phyloP scores from a whole-genome alignment of 2,329 filamentous ascomycete genomes.

The Colletotrichum liaoningense region DNA sequence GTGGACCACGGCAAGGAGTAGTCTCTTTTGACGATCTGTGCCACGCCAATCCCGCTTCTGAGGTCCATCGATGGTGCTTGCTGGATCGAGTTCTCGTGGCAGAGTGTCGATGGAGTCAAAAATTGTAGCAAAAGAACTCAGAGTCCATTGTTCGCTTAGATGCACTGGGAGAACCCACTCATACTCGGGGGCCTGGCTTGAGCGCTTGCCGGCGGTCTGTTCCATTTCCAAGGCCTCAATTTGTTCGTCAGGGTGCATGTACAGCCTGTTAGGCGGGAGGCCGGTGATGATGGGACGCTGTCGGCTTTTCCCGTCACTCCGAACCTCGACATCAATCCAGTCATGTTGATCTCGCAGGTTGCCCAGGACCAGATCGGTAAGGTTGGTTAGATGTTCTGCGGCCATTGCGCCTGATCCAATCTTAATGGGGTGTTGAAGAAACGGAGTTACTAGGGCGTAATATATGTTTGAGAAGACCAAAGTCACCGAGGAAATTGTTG shows the following conservation, averaged over 20 bases:
- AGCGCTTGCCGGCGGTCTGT: slow-evolving; percentile 56
- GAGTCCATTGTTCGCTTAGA: slow-evolving; percentile 77
- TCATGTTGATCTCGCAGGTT: slow-evolving; percentile 82
- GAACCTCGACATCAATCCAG: slow-evolving; percentile 72
- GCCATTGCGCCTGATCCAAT: background rate
- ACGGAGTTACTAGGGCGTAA: background rate
- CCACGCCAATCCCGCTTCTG: slow-evolving; percentile 56
- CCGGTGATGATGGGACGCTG: slow-evolving; percentile 77
- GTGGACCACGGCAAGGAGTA: slow-evolving; percentile 80
- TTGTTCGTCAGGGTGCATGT: slow-evolving; percentile 86
- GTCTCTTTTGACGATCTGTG: slow-evolving; percentile 68
- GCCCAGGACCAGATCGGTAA: slow-evolving; percentile 66
- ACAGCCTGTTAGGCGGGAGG: slow-evolving; percentile 77
- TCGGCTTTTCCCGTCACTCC: slow-evolving; percentile 54
- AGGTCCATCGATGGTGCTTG: background rate
- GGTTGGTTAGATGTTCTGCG: slow-evolving; percentile 25
- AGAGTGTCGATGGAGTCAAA: slow-evolving; percentile 72
- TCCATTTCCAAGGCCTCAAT: slow-evolving; percentile 75
- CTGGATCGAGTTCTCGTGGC: slow-evolving; percentile 42
- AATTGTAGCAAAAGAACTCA: slow-evolving; percentile 73
- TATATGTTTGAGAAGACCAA: no score
- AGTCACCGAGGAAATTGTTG: no score
- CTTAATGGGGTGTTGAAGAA: background rate
- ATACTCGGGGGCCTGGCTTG: slow-evolving; percentile 64
- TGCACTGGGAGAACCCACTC: slow-evolving; percentile 85